phyloP scores from a whole-genome alignment of 371 early-diverging fungal genomes.

The Mucor saturninus region DNA sequence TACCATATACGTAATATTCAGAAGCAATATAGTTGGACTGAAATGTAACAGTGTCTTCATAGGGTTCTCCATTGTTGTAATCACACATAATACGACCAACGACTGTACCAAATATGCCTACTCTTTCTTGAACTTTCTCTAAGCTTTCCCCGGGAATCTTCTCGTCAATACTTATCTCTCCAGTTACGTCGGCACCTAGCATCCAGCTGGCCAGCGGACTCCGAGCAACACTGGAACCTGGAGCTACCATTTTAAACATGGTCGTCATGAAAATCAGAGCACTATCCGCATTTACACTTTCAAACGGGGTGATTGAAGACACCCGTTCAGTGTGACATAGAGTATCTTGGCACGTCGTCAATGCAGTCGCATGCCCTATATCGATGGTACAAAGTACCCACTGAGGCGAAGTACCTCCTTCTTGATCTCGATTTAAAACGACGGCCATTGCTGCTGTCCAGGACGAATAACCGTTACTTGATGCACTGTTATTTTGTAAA shows the following conservation, averaged over 20 bases:
- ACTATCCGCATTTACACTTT: not conserved
- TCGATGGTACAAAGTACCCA: not conserved
- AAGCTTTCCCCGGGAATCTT: too few species aligned
- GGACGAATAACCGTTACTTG: too few species aligned
- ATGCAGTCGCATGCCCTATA: not conserved
- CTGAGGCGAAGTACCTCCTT: too few species aligned
- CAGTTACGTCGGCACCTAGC: too few species aligned
- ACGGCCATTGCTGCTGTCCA: too few species aligned
- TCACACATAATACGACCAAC: not conserved
- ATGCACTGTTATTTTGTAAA: too few species aligned
- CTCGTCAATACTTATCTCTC: too few species aligned
- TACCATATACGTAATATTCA: not conserved
- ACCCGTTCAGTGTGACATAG: not conserved
- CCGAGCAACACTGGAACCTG: too few species aligned
- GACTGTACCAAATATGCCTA: not conserved
- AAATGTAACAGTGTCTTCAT: not conserved
- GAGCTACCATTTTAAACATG: not conserved
- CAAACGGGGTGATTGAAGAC: not conserved
- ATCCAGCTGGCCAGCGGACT: too few species aligned
- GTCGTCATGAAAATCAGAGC: not conserved
- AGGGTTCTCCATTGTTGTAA: not conserved
- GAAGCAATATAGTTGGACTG: not conserved
- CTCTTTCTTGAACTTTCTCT: too few species aligned
- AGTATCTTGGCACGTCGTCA: not conserved
- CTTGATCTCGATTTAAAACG: too few species aligned